Base-by-base conservation (phyloP, 2,329 filamentous ascomycete genomes). In the Fusarium chlamydosporum region DNA sequence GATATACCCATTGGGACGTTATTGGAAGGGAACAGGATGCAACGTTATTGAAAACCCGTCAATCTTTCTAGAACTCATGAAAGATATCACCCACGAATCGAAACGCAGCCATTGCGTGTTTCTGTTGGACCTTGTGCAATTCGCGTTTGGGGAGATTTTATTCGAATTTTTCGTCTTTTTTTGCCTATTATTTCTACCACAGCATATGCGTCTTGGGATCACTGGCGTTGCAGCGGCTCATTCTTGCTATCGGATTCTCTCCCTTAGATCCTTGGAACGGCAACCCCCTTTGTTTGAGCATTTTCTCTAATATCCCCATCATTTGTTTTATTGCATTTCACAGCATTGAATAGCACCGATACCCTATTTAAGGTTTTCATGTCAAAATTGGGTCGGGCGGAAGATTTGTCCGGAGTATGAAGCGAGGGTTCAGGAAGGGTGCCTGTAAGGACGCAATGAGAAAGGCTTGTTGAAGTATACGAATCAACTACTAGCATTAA, bases 1-100 rank as follows among this genome's bases (percentile, higher is more conserved):
- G 72, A 77, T 70, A 76, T 78, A 77, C 74, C 74, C 73, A 62
- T 57, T 67, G 73, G 74, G 72, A 72, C 66, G 23, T 56, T 55
- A 72, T 73, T 76, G 74, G 62, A 76, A 71, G 75, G 71, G 65
- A 66, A 35, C 34, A 40, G 43, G 43, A 37, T 50, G 42, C 20
- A 41, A 23, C 34, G 33, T 45, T 42, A 59, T 40, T 63, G 27
- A 40, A 47, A 48, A 33, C 55, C 37, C 56, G 40, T 54, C 51
- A 46, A 41, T 50, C 62, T 48, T 61, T 50, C 16, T 66, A 56
- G 52, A 63, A 40, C 64, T 46, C 47, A 61, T 64, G 56, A 57
- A 68, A 59, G 41, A 63, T 59, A 58, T 46, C 47, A 56, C 45
- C 55, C 45, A 40, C 46, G 29, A 51, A 62, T 59, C 54, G 46